These are phyloP conservation scores for Stramenopiles sp. DNA, from an alignment of 352 stramenopile genomes.

Conservation along the genomic window DNA sequence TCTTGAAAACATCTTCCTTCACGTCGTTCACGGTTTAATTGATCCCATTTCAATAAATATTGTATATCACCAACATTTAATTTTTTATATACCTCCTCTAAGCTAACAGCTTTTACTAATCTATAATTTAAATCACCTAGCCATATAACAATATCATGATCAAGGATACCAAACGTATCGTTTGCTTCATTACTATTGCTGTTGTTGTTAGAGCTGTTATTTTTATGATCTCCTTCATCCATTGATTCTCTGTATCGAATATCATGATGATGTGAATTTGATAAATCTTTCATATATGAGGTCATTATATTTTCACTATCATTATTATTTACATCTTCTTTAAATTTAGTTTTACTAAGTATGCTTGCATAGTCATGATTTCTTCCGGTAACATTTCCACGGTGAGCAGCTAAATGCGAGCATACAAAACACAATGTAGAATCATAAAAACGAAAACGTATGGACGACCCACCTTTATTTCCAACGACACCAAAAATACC, in stretches of 20 bases:
- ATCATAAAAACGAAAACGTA: conserved; percentile 89
- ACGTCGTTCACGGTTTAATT: conserved; percentile 40
- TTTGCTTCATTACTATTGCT: conserved; percentile 8
- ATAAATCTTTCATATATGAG: conserved; percentile 1
- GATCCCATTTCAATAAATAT: conserved; percentile 25
- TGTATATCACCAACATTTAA: conserved; percentile 17
- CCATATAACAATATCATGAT: conserved; percentile 98
- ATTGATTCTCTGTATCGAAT: too few relatives aligned
- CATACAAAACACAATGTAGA: conserved; percentile 96
- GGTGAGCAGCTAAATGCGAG: conserved; percentile 89
- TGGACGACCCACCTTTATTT: conserved; percentile 91
- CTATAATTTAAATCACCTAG: conserved; percentile 72
- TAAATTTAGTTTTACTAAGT: conserved; percentile 79
- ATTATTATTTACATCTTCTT: conserved; percentile 14
- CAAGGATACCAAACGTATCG: conserved; percentile 42
- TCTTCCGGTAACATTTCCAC: conserved; percentile 82
- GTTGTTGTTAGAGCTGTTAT: background rate
- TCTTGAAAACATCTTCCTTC: conserved; percentile 48
- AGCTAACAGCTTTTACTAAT: conserved; percentile 38
- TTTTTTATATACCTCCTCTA: conserved; percentile 38
- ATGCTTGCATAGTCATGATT: conserved; percentile 98
- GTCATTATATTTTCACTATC: background rate
- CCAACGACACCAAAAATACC: conserved; percentile 93
- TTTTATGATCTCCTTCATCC: background rate
- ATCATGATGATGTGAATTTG: too few relatives aligned